phyloP scores from a whole-genome alignment of 1,284 basidiomycete genomes.

The Boletus holoroseus region DNA sequence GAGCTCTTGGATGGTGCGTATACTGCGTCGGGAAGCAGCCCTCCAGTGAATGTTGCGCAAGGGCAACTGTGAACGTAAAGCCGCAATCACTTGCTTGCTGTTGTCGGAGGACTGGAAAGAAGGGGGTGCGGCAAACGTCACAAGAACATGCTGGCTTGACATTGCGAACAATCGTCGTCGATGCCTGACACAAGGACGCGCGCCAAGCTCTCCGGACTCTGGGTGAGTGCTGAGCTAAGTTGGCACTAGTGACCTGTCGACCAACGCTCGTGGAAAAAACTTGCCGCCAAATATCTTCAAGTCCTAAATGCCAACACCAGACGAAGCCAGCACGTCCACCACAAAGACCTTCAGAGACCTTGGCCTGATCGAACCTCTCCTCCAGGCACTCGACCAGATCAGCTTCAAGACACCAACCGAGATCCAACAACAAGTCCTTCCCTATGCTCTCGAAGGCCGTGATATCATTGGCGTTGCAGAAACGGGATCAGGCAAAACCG shows the following conservation, averaged over 20 bases:
- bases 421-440: conserved; percentile 88
- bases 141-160: conserved; percentile 43
- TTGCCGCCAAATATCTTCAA: background rate
- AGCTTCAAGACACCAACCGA: conserved; percentile 87
- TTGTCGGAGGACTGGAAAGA: conserved; percentile 60
- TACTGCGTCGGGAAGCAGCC: conserved; percentile 56
- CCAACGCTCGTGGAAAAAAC: conserved; percentile 21
- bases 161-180: conserved; percentile 16
- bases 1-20: conserved; percentile 86
- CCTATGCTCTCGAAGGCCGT: conserved; percentile 82
- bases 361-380: conserved; percentile 85
- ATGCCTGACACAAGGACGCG: background rate
- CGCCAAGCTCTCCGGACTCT: background rate
- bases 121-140: conserved; percentile 63
- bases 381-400: conserved; percentile 80
- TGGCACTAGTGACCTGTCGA: background rate
- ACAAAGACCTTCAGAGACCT: conserved; percentile 61
- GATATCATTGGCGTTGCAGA: conserved; percentile 98
- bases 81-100: conserved; percentile 65
- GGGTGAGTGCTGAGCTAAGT: background rate
- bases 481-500: conserved; percentile 97
- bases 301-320: conserved; percentile 45
- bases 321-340: conserved; percentile 57
- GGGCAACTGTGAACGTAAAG: conserved; percentile 71
- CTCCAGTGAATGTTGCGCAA: conserved; percentile 91